phyloP scores from a whole-genome alignment of 768 basidiomycete species.

The Boletus rubropictus region DNA sequence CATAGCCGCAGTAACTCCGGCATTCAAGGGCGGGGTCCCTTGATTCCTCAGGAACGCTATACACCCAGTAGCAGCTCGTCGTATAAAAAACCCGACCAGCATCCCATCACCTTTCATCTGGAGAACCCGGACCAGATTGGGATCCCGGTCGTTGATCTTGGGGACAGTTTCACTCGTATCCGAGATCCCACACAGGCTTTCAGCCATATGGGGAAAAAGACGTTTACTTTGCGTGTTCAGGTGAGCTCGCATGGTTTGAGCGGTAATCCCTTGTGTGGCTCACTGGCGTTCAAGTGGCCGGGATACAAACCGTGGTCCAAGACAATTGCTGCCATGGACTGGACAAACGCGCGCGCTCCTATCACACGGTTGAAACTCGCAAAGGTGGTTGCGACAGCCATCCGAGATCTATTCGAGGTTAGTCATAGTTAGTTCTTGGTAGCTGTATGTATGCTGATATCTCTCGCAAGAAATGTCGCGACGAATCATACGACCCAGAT shows the following conservation, averaged over 20 bases:
- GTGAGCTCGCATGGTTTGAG: slow-evolving; percentile 33
- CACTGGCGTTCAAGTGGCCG: slow-evolving; percentile 54
- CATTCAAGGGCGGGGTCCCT: slow-evolving; percentile 14
- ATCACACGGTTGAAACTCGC: slow-evolving; percentile 70
- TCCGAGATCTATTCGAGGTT: slow-evolving; percentile 61
- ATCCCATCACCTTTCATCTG: slow-evolving; percentile 56
- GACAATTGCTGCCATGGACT: slow-evolving; percentile 74
- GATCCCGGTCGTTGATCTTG: slow-evolving; percentile 54
- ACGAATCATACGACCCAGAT: slow-evolving; percentile 8
- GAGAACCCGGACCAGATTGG: slow-evolving; percentile 51
- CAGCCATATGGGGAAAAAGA: slow-evolving; percentile 57
- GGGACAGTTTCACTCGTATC: slow-evolving; percentile 48
- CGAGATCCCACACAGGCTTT: slow-evolving; percentile 52
- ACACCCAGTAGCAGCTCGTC: slow-evolving; percentile 9
- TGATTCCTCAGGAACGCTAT: slow-evolving; percentile 24
- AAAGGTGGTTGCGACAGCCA: slow-evolving; percentile 66
- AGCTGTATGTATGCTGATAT: slow-evolving; percentile 9
- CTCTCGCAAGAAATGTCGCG: slow-evolving; percentile 10
- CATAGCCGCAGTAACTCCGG: slow-evolving; percentile 2
- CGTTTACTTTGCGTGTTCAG: slow-evolving; percentile 69
- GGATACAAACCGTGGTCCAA: slow-evolving; percentile 70
- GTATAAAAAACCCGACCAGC: slow-evolving; percentile 27
- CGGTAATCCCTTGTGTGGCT: background rate
- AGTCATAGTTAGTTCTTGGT: background rate
- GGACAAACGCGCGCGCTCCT: slow-evolving; percentile 65